Conservation (phyloP, 2,329 filamentous ascomycete species). For the Talaromyces sp. region DNA sequence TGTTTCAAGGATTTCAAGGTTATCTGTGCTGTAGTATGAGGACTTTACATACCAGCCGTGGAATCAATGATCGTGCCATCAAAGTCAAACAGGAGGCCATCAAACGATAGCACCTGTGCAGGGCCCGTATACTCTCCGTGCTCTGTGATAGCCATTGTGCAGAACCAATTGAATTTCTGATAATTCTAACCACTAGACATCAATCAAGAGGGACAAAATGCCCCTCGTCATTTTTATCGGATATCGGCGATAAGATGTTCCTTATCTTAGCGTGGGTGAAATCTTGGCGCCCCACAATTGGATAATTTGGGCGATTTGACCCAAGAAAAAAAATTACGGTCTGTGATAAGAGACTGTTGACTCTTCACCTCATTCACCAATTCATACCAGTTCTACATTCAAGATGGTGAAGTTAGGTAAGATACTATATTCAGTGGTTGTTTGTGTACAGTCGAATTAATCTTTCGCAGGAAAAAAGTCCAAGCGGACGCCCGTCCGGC, state of each 20-base stretch:
- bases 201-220: not conserved
- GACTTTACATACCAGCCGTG: constrained; percentile 37
- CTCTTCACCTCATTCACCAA: not conserved
- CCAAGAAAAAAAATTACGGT: constrained; percentile 7
- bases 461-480: constrained; percentile 74
- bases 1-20: not conserved
- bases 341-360: constrained; percentile 7
- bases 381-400: not conserved
- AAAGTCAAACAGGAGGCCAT: constrained; percentile 48
- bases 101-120: constrained; percentile 36
- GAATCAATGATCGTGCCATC: constrained; percentile 49
- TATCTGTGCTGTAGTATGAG: too few species aligned
- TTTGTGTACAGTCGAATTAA: not conserved
- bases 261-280: constrained; percentile 26
- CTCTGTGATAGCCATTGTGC: constrained; percentile 27
- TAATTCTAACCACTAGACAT: not conserved
- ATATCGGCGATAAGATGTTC: constrained; percentile 33
- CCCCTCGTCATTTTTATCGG: constrained; percentile 21
- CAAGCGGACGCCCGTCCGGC: constrained; percentile 82
- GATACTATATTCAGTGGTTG: not conserved
- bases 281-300: constrained; percentile 30
- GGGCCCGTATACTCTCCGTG: constrained; percentile 40
- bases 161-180: not conserved
- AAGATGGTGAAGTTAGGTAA: constrained; percentile 42
- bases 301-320: not conserved